Evolutionary conservation across 441 rosid genomes (phyloP), one percentile per base, ranked within the genome.

Genomic region (Eutrema salsugineum): DNA sequence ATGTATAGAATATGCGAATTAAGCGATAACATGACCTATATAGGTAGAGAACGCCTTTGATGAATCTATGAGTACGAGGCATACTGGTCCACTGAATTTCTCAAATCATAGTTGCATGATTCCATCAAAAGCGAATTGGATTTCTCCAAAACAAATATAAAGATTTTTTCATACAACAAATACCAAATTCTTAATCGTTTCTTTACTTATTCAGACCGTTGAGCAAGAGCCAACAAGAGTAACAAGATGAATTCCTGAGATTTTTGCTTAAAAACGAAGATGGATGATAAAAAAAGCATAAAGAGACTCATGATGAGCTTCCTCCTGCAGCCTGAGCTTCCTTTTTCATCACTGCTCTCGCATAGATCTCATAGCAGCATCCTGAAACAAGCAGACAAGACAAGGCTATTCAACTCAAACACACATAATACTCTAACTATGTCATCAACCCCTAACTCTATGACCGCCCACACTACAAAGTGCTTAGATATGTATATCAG

Each of bases 341-440:
- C 84, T 90, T 91, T 58, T 85, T 82, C 92, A 84, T 86, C 1
- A 65, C 66, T 15, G 90, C 87, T 80, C 53, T 88, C 54, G 81
- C 96, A 73, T 89, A 94, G 70, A 94, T 91, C 79, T 94, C 97
- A 72, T 89, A 90, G 90, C 96, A 88, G 81, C 94, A 92, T 14
- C 96, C 98, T 94, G 86, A 64, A 77, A 84, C 30, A 79, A 44
- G 27, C 58, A 22, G 15, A 55, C 12, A 44, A 35, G 11, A 43
- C 1, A 38, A 68, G 11, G 43, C 11, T 20, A 58, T 39, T 48
- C 55, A 20, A 33, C 32, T 60, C 9, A 53, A 66, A 50, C 39
- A 43, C 47, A 49, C 56, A 40, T 5, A 73, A 15, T 14, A 58
- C 32, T 7, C 3, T n/a, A n/a, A 22, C 14, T 54, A 63, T 20